A percentile compares a stretch with the other conserved stretches of the same genome.
These are phyloP conservation scores for Citrus medica DNA, from an alignment of 345 rosid genomes.

Conservation along the genomic window DNA sequence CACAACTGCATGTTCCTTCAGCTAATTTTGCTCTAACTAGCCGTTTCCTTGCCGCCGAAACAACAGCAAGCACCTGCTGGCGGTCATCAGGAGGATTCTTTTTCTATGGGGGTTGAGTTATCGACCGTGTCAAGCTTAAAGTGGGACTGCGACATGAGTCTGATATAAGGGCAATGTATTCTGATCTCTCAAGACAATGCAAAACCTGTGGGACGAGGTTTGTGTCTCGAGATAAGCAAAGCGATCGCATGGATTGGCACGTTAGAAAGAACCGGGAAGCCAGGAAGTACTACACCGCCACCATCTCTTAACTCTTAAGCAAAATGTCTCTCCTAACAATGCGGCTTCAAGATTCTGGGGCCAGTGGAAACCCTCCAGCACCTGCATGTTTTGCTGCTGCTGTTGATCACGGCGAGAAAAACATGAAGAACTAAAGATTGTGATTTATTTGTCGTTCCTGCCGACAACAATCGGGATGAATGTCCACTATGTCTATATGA, in stretches of 20 bases:
- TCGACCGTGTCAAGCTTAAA: slow-evolving; percentile 15
- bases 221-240: slow-evolving; percentile 35
- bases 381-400: not conserved
- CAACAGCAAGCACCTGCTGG: not conserved
- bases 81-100: not conserved
- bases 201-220: slow-evolving; percentile 31
- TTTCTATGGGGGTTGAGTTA: slow-evolving; percentile 13
- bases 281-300: not conserved
- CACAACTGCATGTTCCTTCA: too few species aligned
- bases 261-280: slow-evolving; percentile 30
- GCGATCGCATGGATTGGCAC: slow-evolving; percentile 48
- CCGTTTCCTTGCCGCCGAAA: not conserved
- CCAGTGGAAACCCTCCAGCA: not conserved
- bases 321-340: slow-evolving; percentile 13
- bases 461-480: slow-evolving; percentile 29
- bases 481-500: too few species aligned
- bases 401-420: not conserved
- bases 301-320: not conserved
- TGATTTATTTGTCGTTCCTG: slow-evolving; percentile 14
- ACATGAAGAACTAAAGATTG: not conserved
- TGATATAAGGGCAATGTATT: slow-evolving; percentile 24
- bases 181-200: slow-evolving; percentile 43
- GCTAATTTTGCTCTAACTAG: too few species aligned
- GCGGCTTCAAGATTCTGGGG: slow-evolving; percentile 22
- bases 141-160: slow-evolving; percentile 29